Conservation (phyloP, 805 yeast species). For the Ogataea philodendri region DNA sequence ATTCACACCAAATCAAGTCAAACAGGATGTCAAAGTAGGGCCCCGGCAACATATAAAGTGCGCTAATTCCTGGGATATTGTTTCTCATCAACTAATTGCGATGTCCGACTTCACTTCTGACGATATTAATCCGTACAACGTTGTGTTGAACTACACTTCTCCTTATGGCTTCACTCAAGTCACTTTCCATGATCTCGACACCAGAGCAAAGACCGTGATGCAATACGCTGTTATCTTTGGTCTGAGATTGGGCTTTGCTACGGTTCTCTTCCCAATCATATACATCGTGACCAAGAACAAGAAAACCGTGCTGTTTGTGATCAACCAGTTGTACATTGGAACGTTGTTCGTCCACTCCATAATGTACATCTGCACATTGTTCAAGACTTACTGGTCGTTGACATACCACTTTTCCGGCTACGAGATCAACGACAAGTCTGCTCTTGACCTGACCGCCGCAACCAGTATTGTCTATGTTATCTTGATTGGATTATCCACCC, state of each 20-base stretch:
- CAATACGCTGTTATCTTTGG: constrained; percentile 56
- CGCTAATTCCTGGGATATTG: neutral
- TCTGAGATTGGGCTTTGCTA: constrained; percentile 56
- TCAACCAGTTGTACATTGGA: constrained; percentile 62
- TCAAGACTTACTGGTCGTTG: constrained; percentile 50
- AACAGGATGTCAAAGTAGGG: constrained; percentile 3
- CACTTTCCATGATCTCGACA: constrained; percentile 44
- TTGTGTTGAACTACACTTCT: constrained; percentile 41
- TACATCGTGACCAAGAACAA: constrained; percentile 51
- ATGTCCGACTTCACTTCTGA: constrained; percentile 19
- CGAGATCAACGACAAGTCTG: constrained; percentile 36
- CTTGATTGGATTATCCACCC: constrained; percentile 58
- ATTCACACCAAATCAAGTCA: constrained; percentile 2
- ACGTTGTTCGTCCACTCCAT: constrained; percentile 59
- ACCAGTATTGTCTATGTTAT: constrained; percentile 59
- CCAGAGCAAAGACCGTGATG: constrained; percentile 35
- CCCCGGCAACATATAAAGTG: constrained; percentile 6
- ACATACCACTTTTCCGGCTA: constrained; percentile 49
- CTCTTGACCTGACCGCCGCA: constrained; percentile 54
- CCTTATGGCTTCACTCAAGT: constrained; percentile 39
- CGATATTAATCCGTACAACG: constrained; percentile 20
- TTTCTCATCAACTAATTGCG: neutral
- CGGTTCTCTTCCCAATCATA: constrained; percentile 44
- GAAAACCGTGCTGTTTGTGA: constrained; percentile 66
- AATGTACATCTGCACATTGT: constrained; percentile 52